These are phyloP conservation scores for Aspergillus sergii DNA, from an alignment of 2,329 filamentous ascomycete species.

Conservation along the genomic window DNA sequence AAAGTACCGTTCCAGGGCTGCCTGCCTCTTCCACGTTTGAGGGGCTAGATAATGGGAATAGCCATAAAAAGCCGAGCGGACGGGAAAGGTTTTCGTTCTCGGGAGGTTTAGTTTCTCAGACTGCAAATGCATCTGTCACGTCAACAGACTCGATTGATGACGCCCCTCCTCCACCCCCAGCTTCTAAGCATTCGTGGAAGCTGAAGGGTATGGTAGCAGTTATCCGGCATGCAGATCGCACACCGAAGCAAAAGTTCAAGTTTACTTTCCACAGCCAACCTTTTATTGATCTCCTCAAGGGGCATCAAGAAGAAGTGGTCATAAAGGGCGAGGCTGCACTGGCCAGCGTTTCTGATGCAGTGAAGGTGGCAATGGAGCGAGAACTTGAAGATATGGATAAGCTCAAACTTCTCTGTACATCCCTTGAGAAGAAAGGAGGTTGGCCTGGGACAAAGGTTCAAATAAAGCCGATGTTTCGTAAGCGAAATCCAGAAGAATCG, in stretches of 20 bases:
- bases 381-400: slow-evolving; percentile 84
- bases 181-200: slow-evolving; percentile 93
- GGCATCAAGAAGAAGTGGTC: slow-evolving; percentile 93
- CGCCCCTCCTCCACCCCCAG: slow-evolving; percentile 59
- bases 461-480: slow-evolving; percentile 98
- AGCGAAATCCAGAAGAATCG: slow-evolving; percentile 70
- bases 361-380: slow-evolving; percentile 75
- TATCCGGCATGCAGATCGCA: slow-evolving; percentile 93
- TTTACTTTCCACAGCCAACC: slow-evolving; percentile 98
- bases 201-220: slow-evolving; percentile 97
- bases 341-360: slow-evolving; percentile 84
- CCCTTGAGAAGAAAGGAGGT: slow-evolving; percentile 85
- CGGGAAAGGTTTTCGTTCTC: slow-evolving; percentile 27
- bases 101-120: slow-evolving; percentile 26
- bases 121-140: slow-evolving; percentile 29
- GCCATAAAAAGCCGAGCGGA: slow-evolving; percentile 13
- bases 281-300: slow-evolving; percentile 91
- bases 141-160: slow-evolving; percentile 30
- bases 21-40: slow-evolving; percentile 39
- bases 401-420: slow-evolving; percentile 81
- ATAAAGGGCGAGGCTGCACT: slow-evolving; percentile 89
- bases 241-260: slow-evolving; percentile 98
- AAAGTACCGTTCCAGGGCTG: slow-evolving; percentile 37
- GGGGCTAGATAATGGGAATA: slow-evolving; percentile 24
- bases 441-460: slow-evolving; percentile 98